Evolutionary conservation across 305 asterid species (phyloP).

Genomic region (Fraxinus dipetala): DNA sequence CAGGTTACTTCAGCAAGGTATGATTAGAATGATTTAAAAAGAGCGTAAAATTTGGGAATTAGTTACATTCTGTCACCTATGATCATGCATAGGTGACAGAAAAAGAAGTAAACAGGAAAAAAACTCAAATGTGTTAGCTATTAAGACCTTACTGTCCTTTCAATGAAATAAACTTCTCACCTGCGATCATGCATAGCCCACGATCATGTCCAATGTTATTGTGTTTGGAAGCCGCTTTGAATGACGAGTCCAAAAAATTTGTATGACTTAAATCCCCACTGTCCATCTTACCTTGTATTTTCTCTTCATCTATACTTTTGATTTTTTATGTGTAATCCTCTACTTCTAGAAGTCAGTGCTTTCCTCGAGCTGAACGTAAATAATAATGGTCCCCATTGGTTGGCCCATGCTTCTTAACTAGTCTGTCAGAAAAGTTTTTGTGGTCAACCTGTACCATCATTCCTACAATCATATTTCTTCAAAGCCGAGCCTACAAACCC

Average conservation of each 20-base stretch:
- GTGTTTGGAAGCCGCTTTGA: background rate
- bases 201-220: background rate
- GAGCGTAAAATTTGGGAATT: background rate
- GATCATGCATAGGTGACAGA: background rate
- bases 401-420: background rate
- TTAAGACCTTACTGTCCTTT: background rate
- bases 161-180: background rate
- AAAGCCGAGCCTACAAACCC: background rate
- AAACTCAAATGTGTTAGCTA: background rate
- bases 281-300: background rate
- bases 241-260: background rate
- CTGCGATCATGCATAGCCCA: background rate
- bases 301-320: background rate
- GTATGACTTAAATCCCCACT: background rate
- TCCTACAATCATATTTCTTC: background rate
- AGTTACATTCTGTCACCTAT: background rate
- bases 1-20: slow-evolving; percentile 88
- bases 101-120: background rate
- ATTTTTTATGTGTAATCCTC: background rate
- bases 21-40: slow-evolving; percentile 5
- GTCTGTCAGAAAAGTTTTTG: background rate
- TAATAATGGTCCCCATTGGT: background rate
- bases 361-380: background rate
- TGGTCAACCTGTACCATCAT: background rate
- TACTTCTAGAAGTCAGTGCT: background rate